Evolutionary conservation across 2,329 filamentous ascomycete genomes (phyloP).

Genomic region (Apiospora arundinis): DNA sequence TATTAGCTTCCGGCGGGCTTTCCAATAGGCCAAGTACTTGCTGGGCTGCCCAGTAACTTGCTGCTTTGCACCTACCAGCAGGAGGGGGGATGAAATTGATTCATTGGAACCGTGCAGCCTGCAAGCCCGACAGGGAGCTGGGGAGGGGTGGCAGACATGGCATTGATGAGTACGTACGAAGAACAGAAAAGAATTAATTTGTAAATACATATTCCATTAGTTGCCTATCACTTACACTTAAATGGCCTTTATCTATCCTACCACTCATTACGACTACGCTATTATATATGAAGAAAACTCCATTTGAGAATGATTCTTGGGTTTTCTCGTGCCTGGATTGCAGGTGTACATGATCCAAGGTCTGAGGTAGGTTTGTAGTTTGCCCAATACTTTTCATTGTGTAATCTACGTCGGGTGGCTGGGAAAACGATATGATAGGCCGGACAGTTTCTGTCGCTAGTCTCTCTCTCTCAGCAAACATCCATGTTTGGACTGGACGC

Average conservation of each 20-base stretch:
- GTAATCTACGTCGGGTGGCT: not conserved
- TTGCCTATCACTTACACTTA: not conserved
- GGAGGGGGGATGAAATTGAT: conserved; percentile 13
- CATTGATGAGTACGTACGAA: no score
- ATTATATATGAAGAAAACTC: no score
- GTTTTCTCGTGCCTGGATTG: not conserved
- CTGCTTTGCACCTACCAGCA: not conserved
- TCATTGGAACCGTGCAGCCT: conserved; percentile 16
- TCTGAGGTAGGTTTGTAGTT: not conserved
- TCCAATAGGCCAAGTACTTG: conserved; percentile 10
- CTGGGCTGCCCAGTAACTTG: conserved; percentile 6
- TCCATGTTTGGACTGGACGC: not conserved
- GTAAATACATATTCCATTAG: no score
- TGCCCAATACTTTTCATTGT: not conserved
- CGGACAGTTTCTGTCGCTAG: not conserved
- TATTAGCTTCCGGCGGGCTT: conserved; percentile 18
- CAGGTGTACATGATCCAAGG: no score
- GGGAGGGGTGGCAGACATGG: not conserved
- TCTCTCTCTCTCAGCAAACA: conserved; percentile 4
- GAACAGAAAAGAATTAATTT: no score
- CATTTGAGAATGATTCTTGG: not conserved
- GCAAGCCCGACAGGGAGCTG: conserved; percentile 11
- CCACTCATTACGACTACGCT: no score
- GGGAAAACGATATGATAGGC: not conserved
- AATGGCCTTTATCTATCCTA: no score